Conservation (phyloP, 768 basidiomycete species). For the Zangia roseola region DNA sequence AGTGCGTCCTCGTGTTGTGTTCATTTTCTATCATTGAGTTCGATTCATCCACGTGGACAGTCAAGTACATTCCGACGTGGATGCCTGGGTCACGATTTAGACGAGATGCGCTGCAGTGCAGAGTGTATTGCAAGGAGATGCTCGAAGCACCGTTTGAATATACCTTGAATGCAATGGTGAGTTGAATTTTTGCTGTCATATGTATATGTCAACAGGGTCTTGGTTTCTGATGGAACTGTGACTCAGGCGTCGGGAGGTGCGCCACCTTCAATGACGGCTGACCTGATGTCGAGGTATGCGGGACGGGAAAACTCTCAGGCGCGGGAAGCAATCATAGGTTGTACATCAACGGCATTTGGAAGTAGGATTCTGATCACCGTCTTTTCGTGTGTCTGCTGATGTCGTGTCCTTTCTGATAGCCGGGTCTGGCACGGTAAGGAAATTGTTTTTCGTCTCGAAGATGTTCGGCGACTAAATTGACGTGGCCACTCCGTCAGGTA, state of each 20-base stretch:
- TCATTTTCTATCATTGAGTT: too few species aligned
- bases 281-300: not conserved
- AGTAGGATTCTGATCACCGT: not conserved
- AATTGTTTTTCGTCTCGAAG: not conserved
- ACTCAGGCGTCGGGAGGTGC: not conserved
- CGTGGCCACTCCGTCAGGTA: constrained; percentile 14
- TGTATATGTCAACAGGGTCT: not conserved
- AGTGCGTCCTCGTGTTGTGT: not conserved
- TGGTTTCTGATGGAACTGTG: too few species aligned
- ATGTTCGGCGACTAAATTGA: not conserved
- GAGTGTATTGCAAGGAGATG: constrained; percentile 24
- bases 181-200: not conserved
- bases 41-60: not conserved
- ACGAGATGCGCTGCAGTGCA: constrained; percentile 4
- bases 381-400: not conserved
- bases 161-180: not conserved
- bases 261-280: not conserved
- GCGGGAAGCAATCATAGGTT: not conserved
- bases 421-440: constrained; percentile 3
- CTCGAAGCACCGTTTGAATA: not conserved
- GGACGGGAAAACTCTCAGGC: not conserved
- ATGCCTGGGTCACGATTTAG: constrained; percentile 1
- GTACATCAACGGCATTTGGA: constrained; percentile 2
- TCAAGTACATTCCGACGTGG: constrained; percentile 9
- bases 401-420: not conserved